Base-by-base conservation (phyloP, 78 protist species). In the Planoprotostelium fungivorum region DNA sequence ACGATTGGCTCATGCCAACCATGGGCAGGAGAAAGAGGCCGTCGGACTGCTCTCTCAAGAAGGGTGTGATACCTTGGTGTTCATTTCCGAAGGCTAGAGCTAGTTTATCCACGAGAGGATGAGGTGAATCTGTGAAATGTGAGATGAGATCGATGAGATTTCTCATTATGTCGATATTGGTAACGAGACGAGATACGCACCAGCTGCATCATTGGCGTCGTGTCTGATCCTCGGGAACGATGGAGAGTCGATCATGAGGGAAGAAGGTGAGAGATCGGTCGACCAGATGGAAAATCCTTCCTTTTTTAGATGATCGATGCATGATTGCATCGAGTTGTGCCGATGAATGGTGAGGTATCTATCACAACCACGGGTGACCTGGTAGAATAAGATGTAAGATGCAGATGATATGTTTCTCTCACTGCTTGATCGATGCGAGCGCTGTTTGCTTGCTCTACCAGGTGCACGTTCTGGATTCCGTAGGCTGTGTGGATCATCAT, bases 21-120 rank as follows among this genome's bases (percentile, higher is more conserved):
- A 93, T 89, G 35, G 90, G 91, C 25, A 93, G 86, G 87, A 87
- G 88, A 38, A 90, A 37, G 63, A 89, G 73, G 38, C 86, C 35
- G 89, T 93, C 94, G 1, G 89, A 37, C 23, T 84, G 10, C 23
- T 34, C 16, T 35, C 86, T 89, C 87, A 92, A 84, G 37, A 85
- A 87, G 29, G 87, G 86, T 5, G 89, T 73, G 23, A 92, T 89
- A 29, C 94, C 94, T 36, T 0, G 34, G 1, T 35, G 23, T 89
- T 92, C 94, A 89, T 92, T 92, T 16, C 94, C 94, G 88, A 92
- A 92, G 35, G 90, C 92, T 0, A 92, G 25, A 39, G 94, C 94
- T 29, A 92, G 89, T 83, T 89, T 88, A 39, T 89, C 87, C 37
- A 90, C 34, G 39, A 87, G 35, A 36, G 1, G 35, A 37, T 85